A percentile compares a stretch with the other conserved stretches of the same genome.
These are phyloP conservation scores for Rubia balearica DNA, from an alignment of 305 asterid species.

Conservation along the genomic window DNA sequence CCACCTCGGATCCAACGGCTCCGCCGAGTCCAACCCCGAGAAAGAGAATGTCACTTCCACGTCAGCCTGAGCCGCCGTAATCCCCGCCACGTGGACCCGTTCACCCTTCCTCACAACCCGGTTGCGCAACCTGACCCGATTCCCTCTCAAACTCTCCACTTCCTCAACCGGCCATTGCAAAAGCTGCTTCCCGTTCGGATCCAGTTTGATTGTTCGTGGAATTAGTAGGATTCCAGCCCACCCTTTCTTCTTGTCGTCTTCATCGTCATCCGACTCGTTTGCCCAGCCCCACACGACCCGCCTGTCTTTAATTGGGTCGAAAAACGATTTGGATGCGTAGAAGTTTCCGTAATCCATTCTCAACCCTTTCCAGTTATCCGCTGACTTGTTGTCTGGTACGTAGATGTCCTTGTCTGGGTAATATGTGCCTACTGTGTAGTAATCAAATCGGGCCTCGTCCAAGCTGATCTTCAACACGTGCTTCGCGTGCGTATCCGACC, in stretches of 20 bases:
- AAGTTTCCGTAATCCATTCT: slow-evolving; percentile 38
- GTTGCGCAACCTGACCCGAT: slow-evolving; percentile 17
- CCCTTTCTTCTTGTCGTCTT: slow-evolving; percentile 27
- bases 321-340: slow-evolving; percentile 40
- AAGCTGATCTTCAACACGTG: slow-evolving; percentile 31
- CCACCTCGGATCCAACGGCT: slow-evolving; percentile 37
- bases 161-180: slow-evolving; percentile 39
- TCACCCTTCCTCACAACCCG: slow-evolving; percentile 17
- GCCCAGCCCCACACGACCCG: slow-evolving; percentile 40
- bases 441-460: slow-evolving; percentile 30
- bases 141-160: slow-evolving; percentile 26
- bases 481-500: slow-evolving; percentile 9
- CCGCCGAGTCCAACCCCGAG: slow-evolving; percentile 28
- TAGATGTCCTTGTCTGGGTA: slow-evolving; percentile 14
- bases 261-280: slow-evolving; percentile 29
- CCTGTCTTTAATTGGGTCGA: slow-evolving; percentile 28
- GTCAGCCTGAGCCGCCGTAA: slow-evolving; percentile 44
- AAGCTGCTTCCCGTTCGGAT: slow-evolving; percentile 32
- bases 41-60: slow-evolving; percentile 37
- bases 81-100: slow-evolving; percentile 24
- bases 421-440: slow-evolving; percentile 35
- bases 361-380: slow-evolving; percentile 32
- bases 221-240: slow-evolving; percentile 37
- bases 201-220: slow-evolving; percentile 29
- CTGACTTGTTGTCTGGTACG: slow-evolving; percentile 20